Evolutionary conservation across 495 filamentous ascomycete species (phyloP).

Genomic region (Aspergillus coremiiformis): DNA sequence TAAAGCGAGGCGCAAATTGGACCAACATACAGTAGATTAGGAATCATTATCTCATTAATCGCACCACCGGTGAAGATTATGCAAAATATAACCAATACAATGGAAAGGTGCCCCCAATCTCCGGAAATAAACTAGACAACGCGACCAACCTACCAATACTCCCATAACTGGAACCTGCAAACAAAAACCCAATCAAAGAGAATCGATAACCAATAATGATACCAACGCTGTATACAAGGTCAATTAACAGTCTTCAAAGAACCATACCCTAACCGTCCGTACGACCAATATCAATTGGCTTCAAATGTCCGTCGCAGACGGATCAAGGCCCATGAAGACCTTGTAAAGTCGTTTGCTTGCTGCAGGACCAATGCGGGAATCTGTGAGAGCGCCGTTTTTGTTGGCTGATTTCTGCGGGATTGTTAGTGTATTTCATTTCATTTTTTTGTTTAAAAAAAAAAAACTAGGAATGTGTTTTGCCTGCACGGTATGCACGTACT

Average conservation of each 20-base stretch:
- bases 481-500: slow-evolving; percentile 29
- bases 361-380: slow-evolving; percentile 57
- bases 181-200: no score
- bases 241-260: not conserved
- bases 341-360: slow-evolving; percentile 67
- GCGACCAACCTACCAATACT: no score
- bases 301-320: slow-evolving; percentile 61
- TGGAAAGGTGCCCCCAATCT: no score
- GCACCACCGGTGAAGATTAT: no score
- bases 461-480: no score
- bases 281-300: not conserved
- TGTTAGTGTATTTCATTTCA: slow-evolving; percentile 4
- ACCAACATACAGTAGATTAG: no score
- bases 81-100: no score
- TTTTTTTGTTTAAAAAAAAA: not conserved
- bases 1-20: not conserved
- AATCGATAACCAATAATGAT: not conserved
- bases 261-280: not conserved
- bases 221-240: not conserved
- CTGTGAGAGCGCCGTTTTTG: slow-evolving; percentile 57
- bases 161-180: no score
- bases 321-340: slow-evolving; percentile 65
- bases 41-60: no score
- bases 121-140: no score
- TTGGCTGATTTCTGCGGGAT: slow-evolving; percentile 53